phyloP scores from a whole-genome alignment of 306 rosid genomes.

The Cucumis melo region DNA sequence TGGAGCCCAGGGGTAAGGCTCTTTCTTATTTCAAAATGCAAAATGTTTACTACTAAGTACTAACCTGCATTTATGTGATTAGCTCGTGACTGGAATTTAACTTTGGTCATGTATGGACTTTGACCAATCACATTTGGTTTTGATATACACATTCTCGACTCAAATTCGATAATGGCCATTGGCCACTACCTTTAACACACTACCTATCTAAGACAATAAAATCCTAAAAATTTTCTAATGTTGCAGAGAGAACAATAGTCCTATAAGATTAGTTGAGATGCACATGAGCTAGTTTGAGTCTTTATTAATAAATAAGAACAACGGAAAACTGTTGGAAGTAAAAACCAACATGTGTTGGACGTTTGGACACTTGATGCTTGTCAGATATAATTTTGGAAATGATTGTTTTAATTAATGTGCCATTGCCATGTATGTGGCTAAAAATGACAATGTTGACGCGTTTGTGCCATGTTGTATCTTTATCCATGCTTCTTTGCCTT shows the following conservation, averaged over 20 bases:
- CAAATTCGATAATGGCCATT: not conserved
- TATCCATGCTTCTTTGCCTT: too few species aligned
- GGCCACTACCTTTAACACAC: not conserved
- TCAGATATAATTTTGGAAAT: too few species aligned
- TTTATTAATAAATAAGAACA: not conserved
- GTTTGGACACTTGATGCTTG: too few species aligned
- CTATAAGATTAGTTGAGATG: not conserved
- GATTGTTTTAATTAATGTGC: too few species aligned
- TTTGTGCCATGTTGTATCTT: too few species aligned
- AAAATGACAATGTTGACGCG: too few species aligned
- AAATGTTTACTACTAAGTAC: not conserved
- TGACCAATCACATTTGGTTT: not conserved
- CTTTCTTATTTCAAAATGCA: constrained; percentile 8
- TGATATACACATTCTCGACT: not conserved
- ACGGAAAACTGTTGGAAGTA: not conserved
- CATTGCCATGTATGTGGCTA: too few species aligned
- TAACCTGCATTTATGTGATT: not conserved
- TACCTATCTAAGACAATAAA: not conserved
- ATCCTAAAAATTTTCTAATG: not conserved
- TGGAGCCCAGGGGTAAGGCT: constrained; percentile 87
- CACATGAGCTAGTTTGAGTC: not conserved
- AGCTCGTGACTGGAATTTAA: not conserved
- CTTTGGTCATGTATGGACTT: not conserved
- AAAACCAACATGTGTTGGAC: too few species aligned
- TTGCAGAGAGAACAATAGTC: not conserved